These are phyloP conservation scores for Grosmannia serpens DNA, from an alignment of 2,329 filamentous ascomycete genomes.

Conservation along the genomic window DNA sequence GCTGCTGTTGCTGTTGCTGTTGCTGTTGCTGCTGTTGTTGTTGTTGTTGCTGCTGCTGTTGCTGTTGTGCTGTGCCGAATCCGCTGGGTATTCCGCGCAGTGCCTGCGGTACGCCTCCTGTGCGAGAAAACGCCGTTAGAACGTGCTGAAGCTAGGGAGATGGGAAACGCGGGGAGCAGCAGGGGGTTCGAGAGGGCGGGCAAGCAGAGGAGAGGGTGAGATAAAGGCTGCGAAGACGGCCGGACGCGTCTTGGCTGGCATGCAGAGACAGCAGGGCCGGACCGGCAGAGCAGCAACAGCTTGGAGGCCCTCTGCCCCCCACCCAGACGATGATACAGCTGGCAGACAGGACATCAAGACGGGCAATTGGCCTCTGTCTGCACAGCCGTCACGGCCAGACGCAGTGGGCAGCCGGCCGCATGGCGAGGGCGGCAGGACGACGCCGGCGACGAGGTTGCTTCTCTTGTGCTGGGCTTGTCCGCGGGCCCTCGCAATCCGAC, in stretches of 20 bases:
- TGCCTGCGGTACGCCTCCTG: slow-evolving; percentile 50
- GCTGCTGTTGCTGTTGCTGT: too few relatives aligned
- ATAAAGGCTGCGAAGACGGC: not conserved
- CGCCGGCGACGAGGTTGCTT: not conserved
- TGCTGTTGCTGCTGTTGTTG: too few relatives aligned
- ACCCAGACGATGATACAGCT: too few relatives aligned
- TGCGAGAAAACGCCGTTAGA: slow-evolving; percentile 6
- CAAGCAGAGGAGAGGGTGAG: not conserved
- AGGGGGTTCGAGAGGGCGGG: not conserved
- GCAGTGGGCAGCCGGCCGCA: not conserved
- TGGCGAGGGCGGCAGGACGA: not conserved
- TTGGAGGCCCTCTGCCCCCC: not conserved
- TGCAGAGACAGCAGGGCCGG: not conserved
- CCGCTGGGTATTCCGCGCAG: slow-evolving; percentile 50
- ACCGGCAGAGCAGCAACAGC: not conserved
- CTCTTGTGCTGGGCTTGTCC: not conserved
- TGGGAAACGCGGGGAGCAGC: not conserved
- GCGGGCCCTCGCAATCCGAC: not conserved
- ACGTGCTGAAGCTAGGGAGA: not conserved
- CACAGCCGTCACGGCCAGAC: not conserved
- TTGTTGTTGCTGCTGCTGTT: slow-evolving; percentile 14
- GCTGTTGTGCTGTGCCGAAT: slow-evolving; percentile 39
- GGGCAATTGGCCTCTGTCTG: not conserved
- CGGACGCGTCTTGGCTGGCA: not conserved
- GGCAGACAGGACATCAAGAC: not conserved